Conservation (phyloP, 805 yeast species). For the Candida silvatica region DNA sequence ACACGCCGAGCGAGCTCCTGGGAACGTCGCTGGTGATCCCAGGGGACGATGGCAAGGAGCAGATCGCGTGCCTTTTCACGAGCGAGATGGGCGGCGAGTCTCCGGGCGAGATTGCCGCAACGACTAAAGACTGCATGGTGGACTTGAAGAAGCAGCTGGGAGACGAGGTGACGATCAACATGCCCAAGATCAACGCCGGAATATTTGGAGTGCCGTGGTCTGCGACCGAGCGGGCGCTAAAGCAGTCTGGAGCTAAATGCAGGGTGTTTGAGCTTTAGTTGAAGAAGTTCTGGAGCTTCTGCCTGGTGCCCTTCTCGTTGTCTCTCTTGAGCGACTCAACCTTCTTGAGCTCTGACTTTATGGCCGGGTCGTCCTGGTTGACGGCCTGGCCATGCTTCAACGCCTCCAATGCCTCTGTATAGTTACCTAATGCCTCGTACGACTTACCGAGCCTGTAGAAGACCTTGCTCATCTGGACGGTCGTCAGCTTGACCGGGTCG, state of each 20-base stretch:
- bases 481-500: constrained; percentile 17
- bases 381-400: constrained; percentile 32
- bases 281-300: constrained; percentile 58
- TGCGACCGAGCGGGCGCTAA: constrained; percentile 46
- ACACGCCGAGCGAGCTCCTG: constrained; percentile 27
- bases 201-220: constrained; percentile 77
- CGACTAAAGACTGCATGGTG: constrained; percentile 42
- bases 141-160: constrained; percentile 36
- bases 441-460: constrained; percentile 23
- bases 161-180: constrained; percentile 26
- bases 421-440: constrained; percentile 32
- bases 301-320: constrained; percentile 40
- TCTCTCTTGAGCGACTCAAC: constrained; percentile 33
- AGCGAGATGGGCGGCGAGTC: constrained; percentile 45
- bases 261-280: constrained; percentile 28
- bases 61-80: constrained; percentile 68
- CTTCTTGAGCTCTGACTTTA: constrained; percentile 33
- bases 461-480: constrained; percentile 18
- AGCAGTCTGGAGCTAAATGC: constrained; percentile 25
- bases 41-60: constrained; percentile 15
- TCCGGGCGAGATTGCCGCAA: constrained; percentile 35
- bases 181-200: constrained; percentile 81
- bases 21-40: constrained; percentile 48
- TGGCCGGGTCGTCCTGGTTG: constrained; percentile 41
- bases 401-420: constrained; percentile 39